Percentiles rank a stretch among this genome's conserved stretches.
Conservation (phyloP, 192 early-diverging fungal genomes). For the Mortierella claussenii region DNA sequence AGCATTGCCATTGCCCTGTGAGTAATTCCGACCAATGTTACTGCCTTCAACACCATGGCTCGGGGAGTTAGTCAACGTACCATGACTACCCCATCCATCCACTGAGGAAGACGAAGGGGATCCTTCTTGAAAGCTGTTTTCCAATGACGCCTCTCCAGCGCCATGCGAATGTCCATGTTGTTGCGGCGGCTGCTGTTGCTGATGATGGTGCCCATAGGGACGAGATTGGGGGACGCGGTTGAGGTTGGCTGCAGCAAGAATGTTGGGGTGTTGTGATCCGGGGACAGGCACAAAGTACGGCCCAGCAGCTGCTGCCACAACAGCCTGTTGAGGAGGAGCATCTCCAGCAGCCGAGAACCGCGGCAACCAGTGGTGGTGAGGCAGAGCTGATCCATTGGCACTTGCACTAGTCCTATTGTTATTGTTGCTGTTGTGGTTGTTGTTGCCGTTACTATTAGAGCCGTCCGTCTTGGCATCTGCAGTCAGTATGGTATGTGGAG, state of each 20-base stretch:
- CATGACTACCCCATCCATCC: conserved; percentile 13
- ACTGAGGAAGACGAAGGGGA: conserved; percentile 6
- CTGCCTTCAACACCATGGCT: not conserved
- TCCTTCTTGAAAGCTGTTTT: conserved; percentile 27
- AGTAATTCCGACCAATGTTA: not conserved
- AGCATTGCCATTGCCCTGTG: not conserved
- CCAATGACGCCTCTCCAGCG: conserved; percentile 4
- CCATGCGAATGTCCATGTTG: conserved; percentile 1
- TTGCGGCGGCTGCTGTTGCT: conserved; percentile 12
- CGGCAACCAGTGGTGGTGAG: conserved; percentile 36
- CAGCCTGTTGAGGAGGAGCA: conserved; percentile 22
- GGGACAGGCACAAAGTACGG: conserved; percentile 16
- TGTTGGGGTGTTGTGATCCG: conserved; percentile 23
- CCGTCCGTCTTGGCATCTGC: conserved; percentile 3
- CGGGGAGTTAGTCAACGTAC: conserved; percentile 1
- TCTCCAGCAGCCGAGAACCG: conserved; percentile 50
- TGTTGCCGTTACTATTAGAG: not conserved
- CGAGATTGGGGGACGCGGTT: conserved; percentile 36
- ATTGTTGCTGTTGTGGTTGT: not conserved
- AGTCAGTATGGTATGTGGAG: not conserved
- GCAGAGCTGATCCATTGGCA: not conserved
- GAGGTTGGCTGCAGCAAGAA: conserved; percentile 33
- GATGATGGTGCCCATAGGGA: conserved; percentile 19
- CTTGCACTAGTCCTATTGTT: too few species aligned
- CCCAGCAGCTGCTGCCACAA: conserved; percentile 1